These are phyloP conservation scores for Colletotrichum orbiculare DNA, from an alignment of 2,329 filamentous ascomycete species.

Conservation along the genomic window DNA sequence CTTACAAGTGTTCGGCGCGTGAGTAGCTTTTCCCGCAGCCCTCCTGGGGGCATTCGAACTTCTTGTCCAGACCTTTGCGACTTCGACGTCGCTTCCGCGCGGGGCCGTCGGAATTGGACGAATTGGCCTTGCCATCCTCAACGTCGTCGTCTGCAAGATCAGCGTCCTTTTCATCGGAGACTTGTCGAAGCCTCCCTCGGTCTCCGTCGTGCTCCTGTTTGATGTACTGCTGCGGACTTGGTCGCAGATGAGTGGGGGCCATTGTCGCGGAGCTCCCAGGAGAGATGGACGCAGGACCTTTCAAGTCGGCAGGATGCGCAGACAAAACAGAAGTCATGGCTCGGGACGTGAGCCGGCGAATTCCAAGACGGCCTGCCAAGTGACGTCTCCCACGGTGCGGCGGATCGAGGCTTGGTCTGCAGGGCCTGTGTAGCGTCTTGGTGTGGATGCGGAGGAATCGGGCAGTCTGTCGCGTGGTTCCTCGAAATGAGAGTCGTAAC, in stretches of 20 bases:
- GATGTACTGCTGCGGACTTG: conserved; percentile 49
- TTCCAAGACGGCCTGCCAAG: no score
- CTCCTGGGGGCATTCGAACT: conserved; percentile 84
- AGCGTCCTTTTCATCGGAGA: conserved; percentile 54
- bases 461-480: no score
- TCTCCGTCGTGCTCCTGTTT: conserved; percentile 54
- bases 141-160: conserved; percentile 54
- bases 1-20: conserved; percentile 91
- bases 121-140: conserved; percentile 57
- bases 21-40: conserved; percentile 97
- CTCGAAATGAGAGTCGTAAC: no score
- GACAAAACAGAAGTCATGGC: conserved; percentile 57
- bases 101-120: conserved; percentile 65
- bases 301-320: conserved; percentile 52
- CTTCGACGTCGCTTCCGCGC: conserved; percentile 74
- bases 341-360: conserved; percentile 1
- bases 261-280: conserved; percentile 54
- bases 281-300: conserved; percentile 51
- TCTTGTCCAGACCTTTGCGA: conserved; percentile 82
- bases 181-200: conserved; percentile 54
- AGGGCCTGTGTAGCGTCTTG: not conserved
- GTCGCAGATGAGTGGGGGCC: conserved; percentile 53
- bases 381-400: not conserved
- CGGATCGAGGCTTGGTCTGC: conserved; percentile 21
- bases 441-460: not conserved